phyloP scores from a whole-genome alignment of 2,329 filamentous ascomycete genomes.

The Penicillium palitans region DNA sequence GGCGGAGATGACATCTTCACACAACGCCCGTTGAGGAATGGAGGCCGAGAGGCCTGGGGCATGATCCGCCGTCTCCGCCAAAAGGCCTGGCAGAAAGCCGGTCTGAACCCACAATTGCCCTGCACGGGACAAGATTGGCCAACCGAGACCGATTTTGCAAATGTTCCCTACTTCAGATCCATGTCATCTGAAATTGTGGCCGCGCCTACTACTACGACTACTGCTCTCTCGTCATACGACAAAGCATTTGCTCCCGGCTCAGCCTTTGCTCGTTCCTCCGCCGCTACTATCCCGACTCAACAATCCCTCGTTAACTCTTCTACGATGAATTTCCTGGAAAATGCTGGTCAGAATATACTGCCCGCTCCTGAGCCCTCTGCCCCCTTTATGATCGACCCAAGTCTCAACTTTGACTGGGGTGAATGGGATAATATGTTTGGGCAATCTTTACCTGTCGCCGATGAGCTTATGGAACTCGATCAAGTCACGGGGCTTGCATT shows the following conservation, averaged over 20 bases:
- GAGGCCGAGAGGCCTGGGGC: constrained; percentile 50
- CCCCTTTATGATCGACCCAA: constrained; percentile 41
- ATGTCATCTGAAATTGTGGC: not conserved
- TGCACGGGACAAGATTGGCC: constrained; percentile 47
- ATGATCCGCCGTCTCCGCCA: constrained; percentile 50
- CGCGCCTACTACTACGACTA: constrained; percentile 7
- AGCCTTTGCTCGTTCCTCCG: not conserved
- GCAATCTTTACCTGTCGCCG: constrained; percentile 47
- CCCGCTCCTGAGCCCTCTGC: constrained; percentile 19
- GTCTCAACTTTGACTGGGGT: constrained; percentile 51
- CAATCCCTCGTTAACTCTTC: not conserved
- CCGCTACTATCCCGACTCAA: not conserved
- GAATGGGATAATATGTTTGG: constrained; percentile 52
- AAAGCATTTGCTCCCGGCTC: not conserved
- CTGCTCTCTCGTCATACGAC: not conserved
- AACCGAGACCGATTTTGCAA: constrained; percentile 11
- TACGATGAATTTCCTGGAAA: constrained; percentile 25
- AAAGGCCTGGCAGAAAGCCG: constrained; percentile 51
- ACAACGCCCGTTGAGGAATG: constrained; percentile 48
- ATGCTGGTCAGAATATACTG: not conserved
- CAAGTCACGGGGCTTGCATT: constrained; percentile 34
- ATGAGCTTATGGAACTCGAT: constrained; percentile 47
- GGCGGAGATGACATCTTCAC: constrained; percentile 47
- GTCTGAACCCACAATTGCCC: constrained; percentile 47
- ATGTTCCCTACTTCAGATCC: not conserved